Evolutionary conservation across 106 monocot species (phyloP).

Genomic region (Acanthochlamys bracteata): DNA sequence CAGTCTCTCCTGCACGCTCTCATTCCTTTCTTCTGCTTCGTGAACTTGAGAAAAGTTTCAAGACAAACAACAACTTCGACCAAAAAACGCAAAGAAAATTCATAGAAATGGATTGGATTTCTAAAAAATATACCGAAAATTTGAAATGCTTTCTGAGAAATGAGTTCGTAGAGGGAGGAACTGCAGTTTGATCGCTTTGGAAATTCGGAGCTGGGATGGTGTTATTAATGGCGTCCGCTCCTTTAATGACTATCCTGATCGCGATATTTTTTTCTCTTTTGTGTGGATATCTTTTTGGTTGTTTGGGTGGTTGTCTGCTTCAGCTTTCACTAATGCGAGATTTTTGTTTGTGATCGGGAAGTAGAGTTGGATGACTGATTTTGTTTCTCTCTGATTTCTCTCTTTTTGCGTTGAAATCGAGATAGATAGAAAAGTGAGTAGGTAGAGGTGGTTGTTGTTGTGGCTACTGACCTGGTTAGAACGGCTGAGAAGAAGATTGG

Average conservation of each 20-base stretch:
- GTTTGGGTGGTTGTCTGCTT: neutral
- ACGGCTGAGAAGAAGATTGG: neutral
- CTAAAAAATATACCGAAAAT: too few species aligned
- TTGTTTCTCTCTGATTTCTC: neutral
- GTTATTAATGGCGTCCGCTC: constrained; percentile 5
- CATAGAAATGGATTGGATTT: too few species aligned
- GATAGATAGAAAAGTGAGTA: neutral
- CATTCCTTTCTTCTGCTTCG: too few species aligned
- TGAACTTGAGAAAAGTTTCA: too few species aligned
- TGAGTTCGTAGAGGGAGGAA: too few species aligned
- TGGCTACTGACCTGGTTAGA: neutral
- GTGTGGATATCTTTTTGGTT: neutral
- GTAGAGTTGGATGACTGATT: neutral
- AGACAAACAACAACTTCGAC: too few species aligned
- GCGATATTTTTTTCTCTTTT: constrained; percentile 1
- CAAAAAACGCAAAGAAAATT: too few species aligned
- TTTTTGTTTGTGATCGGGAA: neutral
- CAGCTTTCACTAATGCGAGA: neutral
- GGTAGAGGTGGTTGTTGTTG: neutral
- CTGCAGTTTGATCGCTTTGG: neutral
- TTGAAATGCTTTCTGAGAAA: too few species aligned
- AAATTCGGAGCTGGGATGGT: neutral
- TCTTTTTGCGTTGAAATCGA: neutral
- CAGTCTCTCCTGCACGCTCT: too few species aligned
- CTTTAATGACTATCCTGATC: neutral